phyloP scores from a whole-genome alignment of 2,329 filamentous ascomycete species.

The Stagonosporopsis vannaccii region DNA sequence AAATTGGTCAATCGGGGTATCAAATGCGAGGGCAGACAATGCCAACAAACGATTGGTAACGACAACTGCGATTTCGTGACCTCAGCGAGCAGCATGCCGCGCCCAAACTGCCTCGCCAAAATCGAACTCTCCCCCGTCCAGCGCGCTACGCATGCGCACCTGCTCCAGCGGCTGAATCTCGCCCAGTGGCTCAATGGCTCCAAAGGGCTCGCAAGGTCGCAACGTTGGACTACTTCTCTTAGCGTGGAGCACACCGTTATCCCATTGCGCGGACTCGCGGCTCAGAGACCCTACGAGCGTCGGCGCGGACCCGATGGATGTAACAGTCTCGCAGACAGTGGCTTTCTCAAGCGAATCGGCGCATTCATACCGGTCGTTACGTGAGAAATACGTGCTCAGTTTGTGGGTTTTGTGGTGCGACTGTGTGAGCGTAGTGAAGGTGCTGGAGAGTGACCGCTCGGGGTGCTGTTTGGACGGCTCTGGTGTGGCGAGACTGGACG shows the following conservation, averaged over 20 bases:
- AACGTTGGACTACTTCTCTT: conserved; percentile 28
- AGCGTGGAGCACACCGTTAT: conserved; percentile 1
- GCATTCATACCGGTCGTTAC: conserved; percentile 37
- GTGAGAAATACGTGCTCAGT: conserved; percentile 36
- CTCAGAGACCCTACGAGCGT: conserved; percentile 32
- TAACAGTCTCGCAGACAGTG: conserved; percentile 41
- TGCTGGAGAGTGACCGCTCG: conserved; percentile 12
- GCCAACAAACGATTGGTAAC: background rate
- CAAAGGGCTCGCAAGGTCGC: conserved; percentile 18
- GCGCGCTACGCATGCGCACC: conserved; percentile 22
- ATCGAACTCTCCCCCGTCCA: conserved; percentile 21
- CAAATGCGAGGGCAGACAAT: background rate
- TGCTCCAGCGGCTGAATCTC: conserved; percentile 36
- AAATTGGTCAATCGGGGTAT: background rate
- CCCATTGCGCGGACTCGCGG: conserved; percentile 21
- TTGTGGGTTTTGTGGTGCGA: conserved; percentile 24
- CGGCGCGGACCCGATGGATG: conserved; percentile 43
- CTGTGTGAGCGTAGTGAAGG: background rate
- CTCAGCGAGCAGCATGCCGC: background rate
- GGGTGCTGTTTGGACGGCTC: conserved; percentile 9
- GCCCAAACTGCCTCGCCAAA: conserved; percentile 3
- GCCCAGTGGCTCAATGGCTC: conserved; percentile 20
- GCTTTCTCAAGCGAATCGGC: conserved; percentile 44
- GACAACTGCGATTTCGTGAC: background rate
- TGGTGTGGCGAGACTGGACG: conserved; percentile 41